These are phyloP conservation scores for Amanita subjunquillea DNA, from an alignment of 768 basidiomycete species.

Conservation along the genomic window DNA sequence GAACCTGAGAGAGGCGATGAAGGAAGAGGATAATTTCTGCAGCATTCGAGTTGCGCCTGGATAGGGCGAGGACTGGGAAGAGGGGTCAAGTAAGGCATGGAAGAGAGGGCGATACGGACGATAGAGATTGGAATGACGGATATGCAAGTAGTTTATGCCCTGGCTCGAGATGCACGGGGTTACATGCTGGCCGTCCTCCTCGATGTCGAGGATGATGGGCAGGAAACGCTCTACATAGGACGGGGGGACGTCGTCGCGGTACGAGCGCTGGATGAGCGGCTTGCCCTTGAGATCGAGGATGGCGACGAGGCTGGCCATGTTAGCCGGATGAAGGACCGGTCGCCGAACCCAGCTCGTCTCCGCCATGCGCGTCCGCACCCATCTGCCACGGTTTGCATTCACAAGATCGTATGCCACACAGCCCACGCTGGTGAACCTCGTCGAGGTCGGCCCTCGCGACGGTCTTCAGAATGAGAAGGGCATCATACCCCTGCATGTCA, in stretches of 20 bases:
- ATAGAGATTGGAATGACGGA: slow-evolving; percentile 95
- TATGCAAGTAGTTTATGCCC: slow-evolving; percentile 98
- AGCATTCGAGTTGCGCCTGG: slow-evolving; percentile 92
- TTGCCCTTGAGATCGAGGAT: slow-evolving; percentile 99
- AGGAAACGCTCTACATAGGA: slow-evolving; percentile 90
- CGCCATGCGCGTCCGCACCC: not conserved
- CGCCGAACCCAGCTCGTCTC: not conserved
- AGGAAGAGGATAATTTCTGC: slow-evolving; percentile 95
- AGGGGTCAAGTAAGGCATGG: not conserved
- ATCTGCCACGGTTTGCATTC: not conserved
- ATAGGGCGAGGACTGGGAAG: slow-evolving; percentile 77
- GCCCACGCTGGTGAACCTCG: slow-evolving; percentile 46
- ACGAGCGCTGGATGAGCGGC: slow-evolving; percentile 91
- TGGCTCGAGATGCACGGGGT: slow-evolving; percentile 94
- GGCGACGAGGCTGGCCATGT: slow-evolving; percentile 64
- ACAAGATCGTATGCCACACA: slow-evolving; percentile 9
- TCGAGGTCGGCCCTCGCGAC: slow-evolving; percentile 88
- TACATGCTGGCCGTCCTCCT: slow-evolving; percentile 94
- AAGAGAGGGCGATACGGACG: slow-evolving; percentile 39
- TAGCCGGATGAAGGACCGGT: slow-evolving; percentile 4
- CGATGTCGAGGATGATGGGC: slow-evolving; percentile 87
- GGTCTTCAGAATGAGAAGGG: slow-evolving; percentile 86
- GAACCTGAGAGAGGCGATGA: slow-evolving; percentile 84
- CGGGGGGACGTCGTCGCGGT: slow-evolving; percentile 89
- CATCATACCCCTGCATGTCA: slow-evolving; percentile 59